These are phyloP conservation scores for Tinospora cordifolia DNA, from an alignment of 164 flowering plant genomes.

Conservation along the genomic window DNA sequence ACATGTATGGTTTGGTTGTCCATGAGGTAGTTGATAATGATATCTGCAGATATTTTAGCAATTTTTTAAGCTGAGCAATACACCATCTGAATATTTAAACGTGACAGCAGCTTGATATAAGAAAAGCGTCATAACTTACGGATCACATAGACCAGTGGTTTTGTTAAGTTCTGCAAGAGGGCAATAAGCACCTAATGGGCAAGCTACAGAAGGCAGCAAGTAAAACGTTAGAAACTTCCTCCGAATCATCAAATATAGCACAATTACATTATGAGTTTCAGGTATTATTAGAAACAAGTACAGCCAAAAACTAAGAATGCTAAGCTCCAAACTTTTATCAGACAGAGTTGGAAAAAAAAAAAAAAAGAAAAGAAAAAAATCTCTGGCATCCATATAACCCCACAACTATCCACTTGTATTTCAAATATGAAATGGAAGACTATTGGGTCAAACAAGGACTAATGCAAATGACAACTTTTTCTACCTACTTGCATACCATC, in stretches of 20 bases:
- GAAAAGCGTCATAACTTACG: constrained; percentile 55
- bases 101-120: background rate
- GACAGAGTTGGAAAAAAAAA: no score
- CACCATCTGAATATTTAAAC: constrained; percentile 10
- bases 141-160: constrained; percentile 74
- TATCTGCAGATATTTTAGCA: constrained; percentile 53
- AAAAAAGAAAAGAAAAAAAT: no score
- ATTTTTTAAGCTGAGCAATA: background rate
- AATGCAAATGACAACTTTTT: background rate
- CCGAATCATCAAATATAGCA: background rate
- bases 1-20: constrained; percentile 62
- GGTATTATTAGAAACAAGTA: background rate
- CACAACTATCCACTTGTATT: background rate
- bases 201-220: constrained; percentile 50
- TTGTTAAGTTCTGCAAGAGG: constrained; percentile 68
- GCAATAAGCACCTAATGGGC: constrained; percentile 89
- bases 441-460: background rate
- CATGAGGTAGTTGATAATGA: constrained; percentile 75
- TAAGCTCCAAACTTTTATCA: background rate
- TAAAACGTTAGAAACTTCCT: constrained; percentile 6
- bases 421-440: background rate
- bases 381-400: background rate
- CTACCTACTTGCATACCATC: no score
- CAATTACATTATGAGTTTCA: background rate
- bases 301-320: background rate